phyloP scores from a whole-genome alignment of 1,284 basidiomycete species.

The Coniferiporia sulphurascens region DNA sequence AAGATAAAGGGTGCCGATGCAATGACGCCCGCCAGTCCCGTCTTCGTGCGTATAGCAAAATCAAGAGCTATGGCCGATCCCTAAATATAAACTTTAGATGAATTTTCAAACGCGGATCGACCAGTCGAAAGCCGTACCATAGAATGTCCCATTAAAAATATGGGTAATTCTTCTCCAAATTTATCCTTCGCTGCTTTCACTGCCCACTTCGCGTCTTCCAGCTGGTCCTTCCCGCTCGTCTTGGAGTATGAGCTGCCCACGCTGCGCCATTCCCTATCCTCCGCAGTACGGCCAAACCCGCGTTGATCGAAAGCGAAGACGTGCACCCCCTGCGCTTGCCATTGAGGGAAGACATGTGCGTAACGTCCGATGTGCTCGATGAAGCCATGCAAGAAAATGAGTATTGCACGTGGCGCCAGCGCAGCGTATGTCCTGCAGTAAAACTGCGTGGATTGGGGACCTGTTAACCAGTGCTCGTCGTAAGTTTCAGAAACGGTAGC shows the following conservation, averaged over 20 bases:
- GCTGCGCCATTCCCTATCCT: too few species aligned
- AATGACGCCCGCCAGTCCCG: slow-evolving; percentile 61
- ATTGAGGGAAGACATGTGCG: slow-evolving; percentile 58
- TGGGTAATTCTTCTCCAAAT: slow-evolving; percentile 33
- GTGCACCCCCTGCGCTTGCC: slow-evolving; percentile 53
- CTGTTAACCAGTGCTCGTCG: too few species aligned
- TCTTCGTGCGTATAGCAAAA: slow-evolving; percentile 45
- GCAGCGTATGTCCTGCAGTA: too few species aligned
- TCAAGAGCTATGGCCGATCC: slow-evolving; percentile 64
- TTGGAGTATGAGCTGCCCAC: too few species aligned
- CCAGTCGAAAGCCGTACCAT: slow-evolving; percentile 48
- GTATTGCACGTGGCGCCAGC: slow-evolving; percentile 39
- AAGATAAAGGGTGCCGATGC: slow-evolving; percentile 66
- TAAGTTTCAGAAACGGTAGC: too few species aligned
- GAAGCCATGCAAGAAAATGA: slow-evolving; percentile 86
- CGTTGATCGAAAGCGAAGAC: slow-evolving; percentile 45
- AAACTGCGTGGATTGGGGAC: too few species aligned
- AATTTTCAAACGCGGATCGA: neutral
- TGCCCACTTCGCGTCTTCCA: slow-evolving; percentile 69
- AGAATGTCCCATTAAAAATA: slow-evolving; percentile 77
- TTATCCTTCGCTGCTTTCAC: slow-evolving; percentile 45
- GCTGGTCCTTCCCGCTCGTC: slow-evolving; percentile 37
- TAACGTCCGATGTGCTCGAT: slow-evolving; percentile 78
- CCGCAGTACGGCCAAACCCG: too few species aligned
- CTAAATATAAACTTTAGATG: slow-evolving; percentile 30